Evolutionary conservation across 2,329 filamentous ascomycete species (phyloP).

Genomic region (Emmonsiellopsis sp.): DNA sequence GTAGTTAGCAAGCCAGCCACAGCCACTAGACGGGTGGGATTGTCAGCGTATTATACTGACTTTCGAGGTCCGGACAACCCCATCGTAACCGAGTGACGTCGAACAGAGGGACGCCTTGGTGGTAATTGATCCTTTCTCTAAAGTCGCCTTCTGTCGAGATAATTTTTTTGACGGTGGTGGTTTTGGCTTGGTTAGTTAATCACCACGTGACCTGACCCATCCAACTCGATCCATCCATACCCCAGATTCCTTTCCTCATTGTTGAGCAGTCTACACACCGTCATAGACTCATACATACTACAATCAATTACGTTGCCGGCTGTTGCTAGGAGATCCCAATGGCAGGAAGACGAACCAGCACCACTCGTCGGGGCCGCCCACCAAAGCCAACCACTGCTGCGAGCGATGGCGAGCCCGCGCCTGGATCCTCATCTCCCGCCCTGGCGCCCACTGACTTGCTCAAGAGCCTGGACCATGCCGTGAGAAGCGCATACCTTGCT

Average conservation of each 20-base stretch:
- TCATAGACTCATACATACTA: no score
- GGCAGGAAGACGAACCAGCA: conserved; percentile 1
- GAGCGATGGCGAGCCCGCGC: conserved; percentile 1
- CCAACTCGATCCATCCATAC: no score
- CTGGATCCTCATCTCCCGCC: not conserved
- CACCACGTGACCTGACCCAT: not conserved
- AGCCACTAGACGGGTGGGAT: not conserved
- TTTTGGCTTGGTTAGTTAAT: not conserved
- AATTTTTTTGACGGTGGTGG: no score
- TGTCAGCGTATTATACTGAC: conserved; percentile 33
- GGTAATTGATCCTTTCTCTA: no score
- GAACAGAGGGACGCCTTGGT: not conserved
- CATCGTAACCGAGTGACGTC: conserved; percentile 39
- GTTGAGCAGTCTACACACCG: not conserved
- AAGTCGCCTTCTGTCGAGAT: no score
- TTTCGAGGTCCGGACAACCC: conserved; percentile 61
- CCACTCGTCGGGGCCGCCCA: not conserved
- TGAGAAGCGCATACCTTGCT: conserved; percentile 8
- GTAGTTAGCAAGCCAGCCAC: not conserved
- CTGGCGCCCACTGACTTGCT: conserved; percentile 7
- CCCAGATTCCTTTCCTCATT: not conserved
- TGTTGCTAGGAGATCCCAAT: not conserved
- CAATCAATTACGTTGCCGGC: no score
- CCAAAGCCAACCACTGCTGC: not conserved
- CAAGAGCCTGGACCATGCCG: conserved; percentile 11